These are phyloP conservation scores for Penicillium sp. DNA, from an alignment of 2,329 filamentous ascomycete species.

Conservation along the genomic window DNA sequence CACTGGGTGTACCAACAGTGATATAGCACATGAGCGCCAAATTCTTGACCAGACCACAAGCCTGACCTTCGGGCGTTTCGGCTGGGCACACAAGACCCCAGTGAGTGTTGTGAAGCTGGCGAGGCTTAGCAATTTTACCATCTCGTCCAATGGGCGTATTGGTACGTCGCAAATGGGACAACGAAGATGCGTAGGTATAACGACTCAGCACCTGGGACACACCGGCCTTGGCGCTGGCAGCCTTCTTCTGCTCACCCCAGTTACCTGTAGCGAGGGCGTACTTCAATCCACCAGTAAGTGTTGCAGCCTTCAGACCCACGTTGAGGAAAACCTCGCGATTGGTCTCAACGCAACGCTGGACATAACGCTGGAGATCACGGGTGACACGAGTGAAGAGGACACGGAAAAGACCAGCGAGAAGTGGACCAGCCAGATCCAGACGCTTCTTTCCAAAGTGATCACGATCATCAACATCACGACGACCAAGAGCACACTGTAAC, in stretches of 20 bases:
- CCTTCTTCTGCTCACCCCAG: conserved; percentile 99
- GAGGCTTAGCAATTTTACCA: conserved; percentile 96
- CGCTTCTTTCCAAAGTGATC: conserved; percentile 99
- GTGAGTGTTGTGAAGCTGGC: conserved; percentile 97
- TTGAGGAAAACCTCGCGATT: conserved; percentile 87
- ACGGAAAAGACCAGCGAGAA: conserved; percentile 95
- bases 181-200: conserved; percentile 93
- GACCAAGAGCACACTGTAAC: conserved; percentile 87
- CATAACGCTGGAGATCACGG: conserved; percentile 84
- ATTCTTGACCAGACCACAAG: conserved; percentile 98
- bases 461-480: conserved; percentile 92
- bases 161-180: conserved; percentile 94
- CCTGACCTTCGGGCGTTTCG: conserved; percentile 96
- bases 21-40: conserved; percentile 97
- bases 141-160: conserved; percentile 98
- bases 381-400: conserved; percentile 88
- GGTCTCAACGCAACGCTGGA: conserved; percentile 88
- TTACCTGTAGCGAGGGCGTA: conserved; percentile 97
- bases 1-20: conserved; percentile 87
- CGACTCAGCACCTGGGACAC: conserved; percentile 97
- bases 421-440: conserved; percentile 87
- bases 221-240: conserved; percentile 89
- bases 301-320: conserved; percentile 85
- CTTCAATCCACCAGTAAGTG: conserved; percentile 89
- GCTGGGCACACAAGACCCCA: conserved; percentile 97